Base-by-base conservation (phyloP, 345 rosid species). In the Sisymbrium altissimum region DNA sequence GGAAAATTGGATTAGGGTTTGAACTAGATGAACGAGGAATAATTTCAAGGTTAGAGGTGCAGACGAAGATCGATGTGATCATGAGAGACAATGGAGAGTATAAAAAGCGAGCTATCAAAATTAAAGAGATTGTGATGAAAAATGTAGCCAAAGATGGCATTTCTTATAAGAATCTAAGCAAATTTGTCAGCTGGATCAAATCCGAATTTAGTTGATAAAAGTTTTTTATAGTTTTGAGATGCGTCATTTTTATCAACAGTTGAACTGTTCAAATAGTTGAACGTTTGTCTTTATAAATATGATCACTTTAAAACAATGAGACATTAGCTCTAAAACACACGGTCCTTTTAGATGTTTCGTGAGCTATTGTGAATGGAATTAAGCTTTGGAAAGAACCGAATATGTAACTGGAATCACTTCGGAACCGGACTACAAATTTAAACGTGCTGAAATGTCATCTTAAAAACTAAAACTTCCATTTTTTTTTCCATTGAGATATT, bases 1-100 rank as follows among this genome's bases (percentile, higher is more conserved):
- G 92, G 85, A 84, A 78, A 57, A 78, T 77, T 18, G 96, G 88
- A 9, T 61, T 83, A 38, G 82, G 25, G 30, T 43, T 87, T 18
- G 73, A 77, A 15, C 43, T 5, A 60, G 74, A 81, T 5, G 80
- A 77, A 21, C 54, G 6, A 14, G 82, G 84, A 38, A 49, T 73
- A 17, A 7, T 81, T 0, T 2, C 64, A 6, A 32, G 54, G 5
- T 15, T 19, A 14, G 89, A 83, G 36, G 68, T 80, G 13, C 68
- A 57, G 68, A 68, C 45, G 15, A 86, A 80, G 78, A 33, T 75
- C 41, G 80, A 84, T 27, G 69, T 71, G 14, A 18, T 83, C 23
- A 64, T 85, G 49, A 27, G 48, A 8, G 48, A 59, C 23, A 15
- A 64, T 41, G 61, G 81, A 68, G 23, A 10, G 12, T 59, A 70